Percentiles rank a stretch among this genome's conserved stretches.
Conservation (phyloP, 139 green algal genomes). For the Asterochloris sp. region DNA sequence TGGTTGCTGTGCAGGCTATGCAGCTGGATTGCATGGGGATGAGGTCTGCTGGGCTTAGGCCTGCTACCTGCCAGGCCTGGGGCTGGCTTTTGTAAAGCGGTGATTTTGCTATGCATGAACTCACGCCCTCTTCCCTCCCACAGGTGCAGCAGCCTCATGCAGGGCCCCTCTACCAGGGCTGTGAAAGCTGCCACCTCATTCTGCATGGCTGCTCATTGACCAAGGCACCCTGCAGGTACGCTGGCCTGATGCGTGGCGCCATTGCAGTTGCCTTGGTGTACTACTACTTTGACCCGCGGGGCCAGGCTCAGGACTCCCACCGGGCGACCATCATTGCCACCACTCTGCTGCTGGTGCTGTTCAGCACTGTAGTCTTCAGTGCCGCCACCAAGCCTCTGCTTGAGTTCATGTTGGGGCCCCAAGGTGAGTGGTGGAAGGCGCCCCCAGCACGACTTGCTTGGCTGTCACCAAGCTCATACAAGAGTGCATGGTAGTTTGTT, state of each 20-base stretch:
- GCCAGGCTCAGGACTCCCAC: constrained; percentile 35
- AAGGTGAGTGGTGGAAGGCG: constrained; percentile 4
- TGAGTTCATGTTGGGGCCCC: constrained; percentile 31
- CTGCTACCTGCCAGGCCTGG: no score
- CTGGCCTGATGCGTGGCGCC: constrained; percentile 68
- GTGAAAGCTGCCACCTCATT: not conserved
- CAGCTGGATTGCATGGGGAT: no score
- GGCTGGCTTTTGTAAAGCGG: no score
- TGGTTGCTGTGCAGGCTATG: no score
- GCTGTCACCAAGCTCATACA: no score
- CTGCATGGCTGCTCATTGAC: not conserved
- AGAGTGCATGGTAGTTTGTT: no score
- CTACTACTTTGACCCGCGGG: constrained; percentile 61
- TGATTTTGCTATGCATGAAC: no score
- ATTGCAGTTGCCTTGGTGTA: constrained; percentile 78
- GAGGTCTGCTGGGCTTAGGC: no score
- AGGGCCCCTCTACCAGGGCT: no score
- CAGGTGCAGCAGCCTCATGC: no score
- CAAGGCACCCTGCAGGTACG: constrained; percentile 58
- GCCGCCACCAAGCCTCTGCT: constrained; percentile 70
- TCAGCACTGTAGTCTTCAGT: constrained; percentile 54
- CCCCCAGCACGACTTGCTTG: no score
- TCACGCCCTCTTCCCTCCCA: no score
- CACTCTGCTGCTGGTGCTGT: constrained; percentile 67
- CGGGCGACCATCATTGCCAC: constrained; percentile 68